phyloP scores from a whole-genome alignment of 2,329 filamentous ascomycete species.

The Verticillium zaregamsianum region DNA sequence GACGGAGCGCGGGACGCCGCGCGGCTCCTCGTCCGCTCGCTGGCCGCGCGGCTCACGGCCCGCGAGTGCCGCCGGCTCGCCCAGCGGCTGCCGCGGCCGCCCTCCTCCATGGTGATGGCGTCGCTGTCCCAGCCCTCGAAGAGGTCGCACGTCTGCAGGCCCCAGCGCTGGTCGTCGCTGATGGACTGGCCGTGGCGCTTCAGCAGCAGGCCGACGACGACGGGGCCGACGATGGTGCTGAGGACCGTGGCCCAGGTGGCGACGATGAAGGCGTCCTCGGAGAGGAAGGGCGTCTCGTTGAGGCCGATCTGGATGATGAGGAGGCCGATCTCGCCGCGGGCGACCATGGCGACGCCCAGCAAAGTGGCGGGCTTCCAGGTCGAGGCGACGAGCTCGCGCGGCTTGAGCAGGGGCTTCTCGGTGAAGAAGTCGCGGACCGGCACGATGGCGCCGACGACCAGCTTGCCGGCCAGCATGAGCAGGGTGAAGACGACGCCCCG shows the following conservation, averaged over 20 bases:
- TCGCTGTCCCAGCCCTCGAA: background rate
- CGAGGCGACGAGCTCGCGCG: constrained; percentile 18
- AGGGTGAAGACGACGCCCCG: constrained; percentile 51
- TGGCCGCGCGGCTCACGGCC: constrained; percentile 1
- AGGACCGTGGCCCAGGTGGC: constrained; percentile 54
- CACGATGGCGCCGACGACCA: constrained; percentile 14
- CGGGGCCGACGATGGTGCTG: constrained; percentile 50
- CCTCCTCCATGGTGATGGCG: constrained; percentile 1
- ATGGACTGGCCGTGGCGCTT: constrained; percentile 4
- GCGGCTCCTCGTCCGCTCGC: background rate
- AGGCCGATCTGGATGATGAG: constrained; percentile 36
- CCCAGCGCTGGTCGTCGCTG: constrained; percentile 11
- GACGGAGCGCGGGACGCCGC: background rate
- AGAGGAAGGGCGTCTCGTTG: constrained; percentile 38
- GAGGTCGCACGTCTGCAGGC: constrained; percentile 6
- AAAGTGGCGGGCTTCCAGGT: constrained; percentile 45
- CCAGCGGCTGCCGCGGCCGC: constrained; percentile 1
- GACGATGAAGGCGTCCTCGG: constrained; percentile 48
- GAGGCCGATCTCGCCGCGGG: constrained; percentile 58
- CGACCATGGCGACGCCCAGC: constrained; percentile 54
- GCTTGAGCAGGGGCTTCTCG: constrained; percentile 1
- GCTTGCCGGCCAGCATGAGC: constrained; percentile 47
- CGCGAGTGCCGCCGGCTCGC: constrained; percentile 1
- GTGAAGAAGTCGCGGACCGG: constrained; percentile 25
- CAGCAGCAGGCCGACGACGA: constrained; percentile 46